Evolutionary conservation across 768 basidiomycete genomes (phyloP).

Genomic region (Neoboletus brunneissimus): DNA sequence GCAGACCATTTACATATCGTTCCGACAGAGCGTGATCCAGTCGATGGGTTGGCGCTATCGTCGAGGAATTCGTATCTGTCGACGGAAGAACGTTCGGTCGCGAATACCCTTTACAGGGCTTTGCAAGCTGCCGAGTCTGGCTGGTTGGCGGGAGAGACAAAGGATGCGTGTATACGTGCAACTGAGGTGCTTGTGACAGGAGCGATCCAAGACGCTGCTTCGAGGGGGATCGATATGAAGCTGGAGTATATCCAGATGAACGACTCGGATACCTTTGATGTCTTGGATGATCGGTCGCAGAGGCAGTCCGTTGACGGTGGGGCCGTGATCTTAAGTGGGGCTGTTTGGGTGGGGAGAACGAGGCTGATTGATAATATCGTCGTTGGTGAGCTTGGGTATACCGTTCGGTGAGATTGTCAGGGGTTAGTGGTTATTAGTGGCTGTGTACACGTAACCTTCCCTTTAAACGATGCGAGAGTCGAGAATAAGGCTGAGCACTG

Average conservation of each 20-base stretch:
- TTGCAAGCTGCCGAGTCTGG: conserved; percentile 53
- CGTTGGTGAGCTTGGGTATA: conserved; percentile 47
- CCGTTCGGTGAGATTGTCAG: neutral
- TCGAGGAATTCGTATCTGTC: conserved; percentile 88
- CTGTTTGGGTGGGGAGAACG: conserved; percentile 81
- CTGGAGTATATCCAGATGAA: conserved; percentile 91
- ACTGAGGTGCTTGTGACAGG: conserved; percentile 44
- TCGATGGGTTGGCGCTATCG: conserved; percentile 76
- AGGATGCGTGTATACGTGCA: conserved; percentile 44
- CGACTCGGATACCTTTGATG: conserved; percentile 70
- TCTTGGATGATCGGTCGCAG: conserved; percentile 39
- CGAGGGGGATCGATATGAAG: conserved; percentile 49
- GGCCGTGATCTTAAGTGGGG: conserved; percentile 76
- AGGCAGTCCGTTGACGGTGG: conserved; percentile 29
- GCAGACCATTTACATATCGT: conserved; percentile 78
- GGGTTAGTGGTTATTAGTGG: conserved; percentile 6
- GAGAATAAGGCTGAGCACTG: conserved; percentile 17
- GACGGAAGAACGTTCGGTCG: conserved; percentile 56
- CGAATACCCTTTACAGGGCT: conserved; percentile 65
- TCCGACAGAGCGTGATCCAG: conserved; percentile 72
- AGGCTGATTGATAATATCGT: conserved; percentile 92
- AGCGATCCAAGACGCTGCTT: conserved; percentile 29
- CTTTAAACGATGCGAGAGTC: conserved; percentile 14
- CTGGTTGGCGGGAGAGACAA: conserved; percentile 54
- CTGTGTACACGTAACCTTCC: conserved; percentile 6